Base-by-base conservation (phyloP, 768 basidiomycete species). In the Saitozyma sp. region DNA sequence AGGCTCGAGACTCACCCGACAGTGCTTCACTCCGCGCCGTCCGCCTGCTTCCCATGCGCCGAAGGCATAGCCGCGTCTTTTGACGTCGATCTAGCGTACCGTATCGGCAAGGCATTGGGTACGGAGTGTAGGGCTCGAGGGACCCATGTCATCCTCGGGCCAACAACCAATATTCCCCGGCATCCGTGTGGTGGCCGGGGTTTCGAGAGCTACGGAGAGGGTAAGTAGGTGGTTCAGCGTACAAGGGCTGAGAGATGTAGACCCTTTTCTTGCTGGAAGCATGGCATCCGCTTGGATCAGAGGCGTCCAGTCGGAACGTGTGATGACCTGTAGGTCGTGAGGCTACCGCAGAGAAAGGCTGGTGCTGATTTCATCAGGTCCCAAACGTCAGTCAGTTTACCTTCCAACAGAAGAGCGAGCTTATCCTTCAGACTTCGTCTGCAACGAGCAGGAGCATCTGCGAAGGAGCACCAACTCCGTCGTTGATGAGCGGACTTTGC, bases 101-200 rank as follows among this genome's bases (percentile, higher is more conserved):
- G 80, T 45, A 80, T 86, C 17, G 86, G 85, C 10, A 73, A 82
- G 50, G 83, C 84, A 9, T 78, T 87, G 2, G 85, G 82, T 3
- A 83, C 85, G 20, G 86, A 87, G 70, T 80, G 81, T 54, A 79
- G 82, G 9, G 84, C 84, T 10, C 84, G 85, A 76, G 81, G 84
- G 20, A 65, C 61, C 38, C 67, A 68, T 41, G 61, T 58, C 52
- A 52, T 90, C 40, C 84, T 91, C 16, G 91, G 87, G 0, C 91
- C 90, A 0, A 92, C 90, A 0, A 89, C 88, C 74, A 92, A 92
- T 74, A 90, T 89, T 56, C 91, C 91, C 77, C 84, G 91, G 7
- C 69, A 66, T 8, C 80, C 78, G 8, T 66, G 70, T 19, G 78
- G 79, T 7, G 79, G 79, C 8, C 39, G 89, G 86, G 75, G 65